Percentiles rank a stretch among this genome's conserved stretches.
Evolutionary conservation across 768 basidiomycete species (phyloP).

Genomic region (Mycena floridula): DNA sequence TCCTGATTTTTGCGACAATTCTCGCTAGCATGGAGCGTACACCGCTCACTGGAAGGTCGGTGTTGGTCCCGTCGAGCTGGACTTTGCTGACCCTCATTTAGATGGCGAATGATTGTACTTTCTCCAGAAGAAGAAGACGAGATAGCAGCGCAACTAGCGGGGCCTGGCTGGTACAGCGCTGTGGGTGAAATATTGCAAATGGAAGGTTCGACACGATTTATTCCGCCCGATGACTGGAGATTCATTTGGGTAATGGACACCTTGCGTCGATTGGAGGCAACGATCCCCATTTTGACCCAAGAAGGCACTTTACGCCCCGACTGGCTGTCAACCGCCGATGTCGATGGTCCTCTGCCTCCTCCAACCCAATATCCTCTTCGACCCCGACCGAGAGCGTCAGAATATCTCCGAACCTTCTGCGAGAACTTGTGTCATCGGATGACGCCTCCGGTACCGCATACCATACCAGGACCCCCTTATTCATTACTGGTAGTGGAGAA

Average conservation of each 20-base stretch:
- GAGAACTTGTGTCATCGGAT: conserved; percentile 42
- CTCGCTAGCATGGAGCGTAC: conserved; percentile 71
- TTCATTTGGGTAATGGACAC: conserved; percentile 82
- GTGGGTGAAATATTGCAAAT: conserved; percentile 72
- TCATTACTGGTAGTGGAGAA: conserved; percentile 86
- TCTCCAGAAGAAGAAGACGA: conserved; percentile 92
- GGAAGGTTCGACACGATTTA: conserved; percentile 53
- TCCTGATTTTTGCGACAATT: conserved; percentile 63
- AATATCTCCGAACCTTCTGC: conserved; percentile 56
- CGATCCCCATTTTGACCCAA: conserved; percentile 59
- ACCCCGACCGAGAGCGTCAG: conserved; percentile 77
- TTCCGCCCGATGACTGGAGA: conserved; percentile 83
- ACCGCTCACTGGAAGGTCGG: conserved; percentile 81
- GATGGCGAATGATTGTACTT: conserved; percentile 83
- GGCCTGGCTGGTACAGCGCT: conserved; percentile 81
- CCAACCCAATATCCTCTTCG: conserved; percentile 75
- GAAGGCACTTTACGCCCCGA: conserved; percentile 49
- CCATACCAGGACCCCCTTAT: conserved; percentile 79
- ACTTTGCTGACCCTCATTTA: conserved; percentile 19
- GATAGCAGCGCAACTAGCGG: conserved; percentile 76
- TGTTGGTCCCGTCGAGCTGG: conserved; percentile 2
- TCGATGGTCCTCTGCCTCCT: conserved; percentile 65
- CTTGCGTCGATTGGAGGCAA: conserved; percentile 68
- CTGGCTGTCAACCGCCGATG: conserved; percentile 47
- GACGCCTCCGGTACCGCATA: conserved; percentile 39